Percentiles rank a stretch among this genome's conserved stretches.
Evolutionary conservation across 2,329 filamentous ascomycete species (phyloP).

Genomic region (Bipolaris sorokiniana): DNA sequence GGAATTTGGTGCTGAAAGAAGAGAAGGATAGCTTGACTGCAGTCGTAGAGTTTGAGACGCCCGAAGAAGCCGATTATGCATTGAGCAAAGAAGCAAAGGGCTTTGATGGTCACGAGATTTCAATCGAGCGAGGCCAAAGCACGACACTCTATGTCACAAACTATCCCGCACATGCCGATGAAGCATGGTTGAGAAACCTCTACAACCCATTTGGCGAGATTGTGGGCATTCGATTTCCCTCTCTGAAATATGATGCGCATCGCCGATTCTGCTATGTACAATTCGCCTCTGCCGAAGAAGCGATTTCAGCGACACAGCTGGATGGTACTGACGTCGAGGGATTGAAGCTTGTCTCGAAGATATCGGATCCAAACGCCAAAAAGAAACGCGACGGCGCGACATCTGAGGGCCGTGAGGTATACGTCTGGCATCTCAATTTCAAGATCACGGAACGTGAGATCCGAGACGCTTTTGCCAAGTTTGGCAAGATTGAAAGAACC

Average conservation of each 20-base stretch:
- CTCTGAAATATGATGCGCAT: constrained; percentile 84
- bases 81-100: constrained; percentile 81
- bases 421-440: constrained; percentile 84
- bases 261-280: constrained; percentile 96
- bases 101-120: constrained; percentile 74
- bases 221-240: constrained; percentile 85
- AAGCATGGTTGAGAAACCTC: constrained; percentile 69
- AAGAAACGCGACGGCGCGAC: constrained; percentile 80
- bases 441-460: constrained; percentile 76
- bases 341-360: constrained; percentile 75
- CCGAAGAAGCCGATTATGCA: constrained; percentile 81
- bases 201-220: constrained; percentile 78
- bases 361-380: constrained; percentile 81
- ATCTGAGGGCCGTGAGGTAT: constrained; percentile 86
- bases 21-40: constrained; percentile 70
- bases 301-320: constrained; percentile 67
- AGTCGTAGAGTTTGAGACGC: constrained; percentile 81
- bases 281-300: constrained; percentile 65
- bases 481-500: constrained; percentile 75
- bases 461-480: constrained; percentile 72
- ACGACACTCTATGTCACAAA: constrained; percentile 91
- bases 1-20: constrained; percentile 72
- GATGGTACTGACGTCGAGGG: constrained; percentile 72
- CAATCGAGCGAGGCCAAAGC: constrained; percentile 74
- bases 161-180: constrained; percentile 79